A percentile compares a stretch with the other conserved stretches of the same genome.
phyloP scores from a whole-genome alignment of 768 basidiomycete genomes.

The Leccinum longicurvipes region DNA sequence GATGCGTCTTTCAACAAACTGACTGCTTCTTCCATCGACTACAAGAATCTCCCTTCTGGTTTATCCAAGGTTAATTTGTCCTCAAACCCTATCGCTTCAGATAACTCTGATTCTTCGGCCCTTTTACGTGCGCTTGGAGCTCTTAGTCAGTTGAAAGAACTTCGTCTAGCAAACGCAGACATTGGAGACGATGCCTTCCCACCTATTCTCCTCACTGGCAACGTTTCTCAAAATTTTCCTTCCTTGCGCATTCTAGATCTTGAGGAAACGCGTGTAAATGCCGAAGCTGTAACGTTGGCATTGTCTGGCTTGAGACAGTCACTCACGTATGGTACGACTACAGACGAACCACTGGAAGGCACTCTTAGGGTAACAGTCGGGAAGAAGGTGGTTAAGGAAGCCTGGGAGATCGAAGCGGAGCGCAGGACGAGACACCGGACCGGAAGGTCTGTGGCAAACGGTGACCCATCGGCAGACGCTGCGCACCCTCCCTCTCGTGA shows the following conservation, averaged over 20 bases:
- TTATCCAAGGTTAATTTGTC: slow-evolving; percentile 63
- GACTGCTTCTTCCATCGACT: slow-evolving; percentile 50
- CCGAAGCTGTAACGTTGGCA: slow-evolving; percentile 42
- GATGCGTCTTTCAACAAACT: slow-evolving; percentile 70
- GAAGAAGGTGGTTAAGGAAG: slow-evolving; percentile 66
- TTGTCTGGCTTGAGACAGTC: slow-evolving; percentile 48
- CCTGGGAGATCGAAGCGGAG: slow-evolving; percentile 80
- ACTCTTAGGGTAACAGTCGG: slow-evolving; percentile 59
- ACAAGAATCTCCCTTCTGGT: slow-evolving; percentile 46
- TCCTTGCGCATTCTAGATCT: slow-evolving; percentile 58
- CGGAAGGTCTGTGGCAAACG: slow-evolving; percentile 30
- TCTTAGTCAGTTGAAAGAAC: slow-evolving; percentile 53
- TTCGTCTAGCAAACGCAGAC: slow-evolving; percentile 53
- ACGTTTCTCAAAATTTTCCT: slow-evolving; percentile 41
- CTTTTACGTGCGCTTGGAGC: slow-evolving; percentile 47
- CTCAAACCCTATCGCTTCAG: slow-evolving; percentile 57
- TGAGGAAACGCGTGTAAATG: slow-evolving; percentile 58
- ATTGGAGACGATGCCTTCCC: slow-evolving; percentile 62
- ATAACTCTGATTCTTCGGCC: slow-evolving; percentile 20
- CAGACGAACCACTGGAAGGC: slow-evolving; percentile 52
- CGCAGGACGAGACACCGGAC: slow-evolving; percentile 42
- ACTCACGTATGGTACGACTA: slow-evolving; percentile 52
- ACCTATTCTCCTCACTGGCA: slow-evolving; percentile 13
- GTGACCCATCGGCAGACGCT: neutral
- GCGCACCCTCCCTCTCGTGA: slow-evolving; percentile 2